These are phyloP conservation scores for Medicago ruthenica DNA, from an alignment of 306 rosid genomes.

Conservation along the genomic window DNA sequence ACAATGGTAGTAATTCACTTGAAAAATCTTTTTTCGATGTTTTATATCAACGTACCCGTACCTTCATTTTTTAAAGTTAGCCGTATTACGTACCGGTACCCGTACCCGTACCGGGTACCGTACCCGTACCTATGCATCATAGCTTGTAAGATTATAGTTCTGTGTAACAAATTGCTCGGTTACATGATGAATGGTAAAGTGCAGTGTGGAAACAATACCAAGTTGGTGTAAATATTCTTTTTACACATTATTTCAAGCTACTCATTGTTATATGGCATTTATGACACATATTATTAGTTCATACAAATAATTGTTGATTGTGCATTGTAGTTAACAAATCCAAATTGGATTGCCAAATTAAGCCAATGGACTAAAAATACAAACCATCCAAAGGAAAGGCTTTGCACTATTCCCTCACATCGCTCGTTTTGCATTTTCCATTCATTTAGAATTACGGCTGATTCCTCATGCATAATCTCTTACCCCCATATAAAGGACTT, in stretches of 20 bases:
- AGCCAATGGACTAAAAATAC: background rate
- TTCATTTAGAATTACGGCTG: too few relatives aligned
- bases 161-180: too few relatives aligned
- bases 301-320: background rate
- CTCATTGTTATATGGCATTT: background rate
- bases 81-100: too few relatives aligned
- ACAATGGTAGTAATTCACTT: too few relatives aligned
- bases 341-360: background rate
- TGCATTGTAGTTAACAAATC: background rate
- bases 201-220: background rate
- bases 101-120: too few relatives aligned
- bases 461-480: too few relatives aligned
- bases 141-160: slow-evolving; percentile 9
- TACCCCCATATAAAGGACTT: background rate
- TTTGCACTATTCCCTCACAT: background rate
- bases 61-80: too few relatives aligned
- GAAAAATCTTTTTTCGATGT: too few relatives aligned
- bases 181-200: too few relatives aligned
- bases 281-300: background rate
- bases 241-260: background rate
- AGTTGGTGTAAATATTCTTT: background rate
- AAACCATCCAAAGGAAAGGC: background rate
- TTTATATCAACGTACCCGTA: too few relatives aligned
- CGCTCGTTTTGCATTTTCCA: background rate
- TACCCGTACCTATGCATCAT: too few relatives aligned